Base-by-base conservation (phyloP, 2,329 filamentous ascomycete species). In the Talaromyces marneffei region DNA sequence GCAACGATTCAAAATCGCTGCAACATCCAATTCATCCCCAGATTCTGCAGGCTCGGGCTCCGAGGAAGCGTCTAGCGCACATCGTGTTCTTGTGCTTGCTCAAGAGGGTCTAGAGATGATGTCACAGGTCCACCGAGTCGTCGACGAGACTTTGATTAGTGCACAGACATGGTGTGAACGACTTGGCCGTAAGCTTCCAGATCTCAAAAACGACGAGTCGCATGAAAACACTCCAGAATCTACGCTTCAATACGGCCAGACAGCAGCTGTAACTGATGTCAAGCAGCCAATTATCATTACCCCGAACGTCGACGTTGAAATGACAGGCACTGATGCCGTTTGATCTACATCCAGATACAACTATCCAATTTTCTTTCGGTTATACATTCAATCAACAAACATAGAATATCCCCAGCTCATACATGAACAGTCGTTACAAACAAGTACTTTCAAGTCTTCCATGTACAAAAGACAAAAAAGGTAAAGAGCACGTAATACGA, bases 71-170 rank as follows among this genome's bases (percentile, higher is more conserved):
- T 75, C 80, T 16, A 79, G 78, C 57, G 92, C 91, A 0, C 88
- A 92, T 67, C 83, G 89, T 42, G 92, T 95, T 60, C 78, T 97
- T 12, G 86, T 94, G 1, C 85, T 97, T 57, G 93, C 93, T 6
- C 89, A 89, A 69, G 93, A 97, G 72, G 91, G 92, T 0, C 80
- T 97, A 14, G 92, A 97, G 67, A 96, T 97, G 88, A 92, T 97
- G 82, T 84, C 86, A 0, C 92, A 97, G 73, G 91, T 99, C 55
- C 94, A 87, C 42, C 86, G 87, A 4, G 90, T 97, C 1, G 83
- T 97, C 8, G 90, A 95, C 67, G 89, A 91, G 58, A 97, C 94
- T 0, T 89, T 97, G 58, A 84, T 90, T 60, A 94, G 90, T 68
- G 94, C 94, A 0, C 93, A 97, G 75, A 86, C 88, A 67, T 97